Base-by-base conservation (phyloP, 495 filamentous ascomycete genomes). In the Aspergillus asperescens region DNA sequence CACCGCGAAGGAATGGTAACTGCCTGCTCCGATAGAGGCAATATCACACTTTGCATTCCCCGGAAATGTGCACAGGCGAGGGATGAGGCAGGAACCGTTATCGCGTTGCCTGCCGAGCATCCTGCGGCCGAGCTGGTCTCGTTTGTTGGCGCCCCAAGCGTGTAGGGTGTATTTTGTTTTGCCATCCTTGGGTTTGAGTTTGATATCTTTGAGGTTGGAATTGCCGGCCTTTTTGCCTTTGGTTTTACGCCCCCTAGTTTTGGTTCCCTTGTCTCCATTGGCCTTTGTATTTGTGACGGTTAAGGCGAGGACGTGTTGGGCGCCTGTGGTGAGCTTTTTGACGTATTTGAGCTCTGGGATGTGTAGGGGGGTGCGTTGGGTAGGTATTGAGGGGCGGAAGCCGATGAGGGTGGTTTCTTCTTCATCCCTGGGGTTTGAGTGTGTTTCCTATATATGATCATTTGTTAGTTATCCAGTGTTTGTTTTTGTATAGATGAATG, bases 81-180 rank as follows among this genome's bases (percentile, higher is more conserved):
- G 43, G 13, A 19, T 78, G 76, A 63, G 78, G 76, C 20, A 79
- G 75, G 19, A 82, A 63, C 24, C 78, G 81, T 53, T 89, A 75
- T 57, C 80, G 76, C 19, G 72, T 73, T 7, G 87, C 85, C 19
- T 69, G 65, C 84, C 78, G 4, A 84, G 76, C 15, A 86, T 68
- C 37, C 79, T 77, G 39, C 85, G 84, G 9, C 82, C 87, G 18
- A 91, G 81, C 63, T 89, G 87, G 62, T 77, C 77, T 57, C 87
- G 82, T 52, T 88, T 81, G 43, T 84, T 85, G 52, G 76, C 75
- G 41, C 87, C 87, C 86, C 86, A 91, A n/a, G n/a, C n/a, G n/a
- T n/a, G n/a, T n/a, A n/a, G n/a, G n/a, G n/a, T n/a, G n/a, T n/a
- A n/a, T n/a, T n/a, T n/a, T n/a, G n/a, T n/a, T n/a, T n/a, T n/a